These are phyloP conservation scores for Candida tunisiensis DNA, from an alignment of 1,139 yeast species.

Conservation along the genomic window DNA sequence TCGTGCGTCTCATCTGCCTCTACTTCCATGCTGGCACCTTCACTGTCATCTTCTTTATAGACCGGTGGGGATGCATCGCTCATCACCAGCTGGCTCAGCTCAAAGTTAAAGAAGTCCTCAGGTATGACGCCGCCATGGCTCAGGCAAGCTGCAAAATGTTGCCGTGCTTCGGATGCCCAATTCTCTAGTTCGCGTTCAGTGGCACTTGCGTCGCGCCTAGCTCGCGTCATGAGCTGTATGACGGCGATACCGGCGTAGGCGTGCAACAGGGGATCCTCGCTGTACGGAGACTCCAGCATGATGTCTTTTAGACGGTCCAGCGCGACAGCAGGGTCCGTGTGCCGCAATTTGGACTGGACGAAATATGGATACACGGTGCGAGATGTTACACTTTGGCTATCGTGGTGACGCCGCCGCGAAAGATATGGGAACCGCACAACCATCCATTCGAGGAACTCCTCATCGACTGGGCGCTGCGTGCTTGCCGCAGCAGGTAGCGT, in stretches of 20 bases:
- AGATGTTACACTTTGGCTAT: slow-evolving; percentile 6
- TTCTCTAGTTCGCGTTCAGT: slow-evolving; percentile 1
- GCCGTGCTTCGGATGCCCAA: slow-evolving; percentile 7
- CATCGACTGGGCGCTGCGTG: slow-evolving; percentile 6
- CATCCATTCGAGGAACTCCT: slow-evolving; percentile 14
- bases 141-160: slow-evolving; percentile 18
- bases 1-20: neutral
- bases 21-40: neutral
- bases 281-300: slow-evolving; percentile 29
- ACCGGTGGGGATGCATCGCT: neutral
- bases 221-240: slow-evolving; percentile 8
- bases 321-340: slow-evolving; percentile 9
- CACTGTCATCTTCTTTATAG: neutral
- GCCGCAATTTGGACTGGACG: slow-evolving; percentile 9
- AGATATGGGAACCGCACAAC: slow-evolving; percentile 8
- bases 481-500: slow-evolving; percentile 5
- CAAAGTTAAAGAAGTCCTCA: neutral
- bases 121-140: slow-evolving; percentile 8
- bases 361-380: slow-evolving; percentile 8
- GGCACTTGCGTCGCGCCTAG: slow-evolving; percentile 1
- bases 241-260: slow-evolving; percentile 11
- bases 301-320: slow-evolving; percentile 22
- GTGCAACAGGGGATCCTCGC: slow-evolving; percentile 26
- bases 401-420: slow-evolving; percentile 1
- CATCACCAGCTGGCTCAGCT: slow-evolving; percentile 1